These are phyloP conservation scores for Annona cherimola DNA, from an alignment of 164 flowering plant genomes.

Conservation along the genomic window DNA sequence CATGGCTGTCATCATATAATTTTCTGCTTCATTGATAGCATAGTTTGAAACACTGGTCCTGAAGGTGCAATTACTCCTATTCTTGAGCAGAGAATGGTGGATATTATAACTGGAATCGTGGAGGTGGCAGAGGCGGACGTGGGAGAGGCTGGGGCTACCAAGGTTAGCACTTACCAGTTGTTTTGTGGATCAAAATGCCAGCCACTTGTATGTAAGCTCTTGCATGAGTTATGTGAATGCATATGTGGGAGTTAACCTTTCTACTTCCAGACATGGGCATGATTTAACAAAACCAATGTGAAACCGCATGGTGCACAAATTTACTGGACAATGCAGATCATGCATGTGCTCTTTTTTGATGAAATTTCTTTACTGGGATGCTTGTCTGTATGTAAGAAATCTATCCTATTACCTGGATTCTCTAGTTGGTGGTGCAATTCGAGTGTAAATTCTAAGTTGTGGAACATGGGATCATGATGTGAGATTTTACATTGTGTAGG, in stretches of 20 bases:
- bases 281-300: neutral
- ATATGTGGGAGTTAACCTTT: neutral
- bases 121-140: slow-evolving; percentile 47
- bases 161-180: slow-evolving; percentile 22
- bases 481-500: no score
- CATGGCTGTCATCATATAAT: no score
- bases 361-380: no score
- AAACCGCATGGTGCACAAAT: neutral
- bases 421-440: neutral
- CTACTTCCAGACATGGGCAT: neutral
- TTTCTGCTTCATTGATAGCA: no score
- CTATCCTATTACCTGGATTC: neutral
- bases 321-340: neutral
- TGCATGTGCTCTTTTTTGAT: no score
- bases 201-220: neutral
- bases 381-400: no score
- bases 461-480: no score
- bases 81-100: slow-evolving; percentile 48
- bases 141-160: slow-evolving; percentile 48
- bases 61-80: no score
- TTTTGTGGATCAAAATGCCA: neutral
- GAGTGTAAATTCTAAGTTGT: neutral
- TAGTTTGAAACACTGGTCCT: no score
- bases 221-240: neutral
- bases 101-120: slow-evolving; percentile 34